A percentile compares a stretch with the other conserved stretches of the same genome.
Conservation (phyloP, 2,329 filamentous ascomycete species). For the Aspergillus candidus region DNA sequence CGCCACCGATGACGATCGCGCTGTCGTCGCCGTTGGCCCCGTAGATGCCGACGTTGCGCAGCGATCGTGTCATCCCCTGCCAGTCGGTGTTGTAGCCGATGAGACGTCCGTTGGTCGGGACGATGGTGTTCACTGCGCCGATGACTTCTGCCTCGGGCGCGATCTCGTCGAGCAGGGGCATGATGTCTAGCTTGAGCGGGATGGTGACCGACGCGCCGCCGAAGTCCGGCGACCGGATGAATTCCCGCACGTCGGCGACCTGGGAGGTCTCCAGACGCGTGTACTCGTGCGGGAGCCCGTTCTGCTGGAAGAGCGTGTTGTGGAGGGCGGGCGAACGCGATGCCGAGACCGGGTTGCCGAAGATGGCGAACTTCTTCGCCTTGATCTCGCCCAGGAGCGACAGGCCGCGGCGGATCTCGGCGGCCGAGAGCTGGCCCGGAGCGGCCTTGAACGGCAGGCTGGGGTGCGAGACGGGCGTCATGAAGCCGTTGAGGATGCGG, state of each 20-base stretch:
- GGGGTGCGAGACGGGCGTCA: conserved; percentile 91
- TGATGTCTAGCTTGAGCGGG: conserved; percentile 84
- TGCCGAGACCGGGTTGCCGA: conserved; percentile 75
- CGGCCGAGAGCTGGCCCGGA: conserved; percentile 84
- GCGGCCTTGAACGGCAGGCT: conserved; percentile 87
- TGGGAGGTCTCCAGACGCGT: conserved; percentile 65
- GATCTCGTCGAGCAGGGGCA: conserved; percentile 71
- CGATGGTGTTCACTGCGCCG: conserved; percentile 90
- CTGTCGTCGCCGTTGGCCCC: conserved; percentile 39
- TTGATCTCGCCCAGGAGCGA: conserved; percentile 73
- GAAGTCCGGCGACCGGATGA: conserved; percentile 68
- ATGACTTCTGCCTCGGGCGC: conserved; percentile 74
- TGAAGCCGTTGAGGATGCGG: conserved; percentile 81
- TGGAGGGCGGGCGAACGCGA: conserved; percentile 86
- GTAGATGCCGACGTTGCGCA: conserved; percentile 62
- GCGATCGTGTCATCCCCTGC: conserved; percentile 78
- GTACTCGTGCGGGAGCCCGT: conserved; percentile 83
- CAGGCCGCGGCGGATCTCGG: conserved; percentile 75
- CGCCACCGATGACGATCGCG: conserved; percentile 81
- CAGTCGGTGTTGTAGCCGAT: conserved; percentile 94
- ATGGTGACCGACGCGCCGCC: conserved; percentile 95
- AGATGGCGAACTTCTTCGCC: conserved; percentile 73
- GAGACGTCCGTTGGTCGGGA: conserved; percentile 57
- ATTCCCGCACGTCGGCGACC: conserved; percentile 52
- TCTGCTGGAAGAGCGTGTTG: conserved; percentile 70